Base-by-base conservation (phyloP, 768 basidiomycete genomes). In the Mycena venus region DNA sequence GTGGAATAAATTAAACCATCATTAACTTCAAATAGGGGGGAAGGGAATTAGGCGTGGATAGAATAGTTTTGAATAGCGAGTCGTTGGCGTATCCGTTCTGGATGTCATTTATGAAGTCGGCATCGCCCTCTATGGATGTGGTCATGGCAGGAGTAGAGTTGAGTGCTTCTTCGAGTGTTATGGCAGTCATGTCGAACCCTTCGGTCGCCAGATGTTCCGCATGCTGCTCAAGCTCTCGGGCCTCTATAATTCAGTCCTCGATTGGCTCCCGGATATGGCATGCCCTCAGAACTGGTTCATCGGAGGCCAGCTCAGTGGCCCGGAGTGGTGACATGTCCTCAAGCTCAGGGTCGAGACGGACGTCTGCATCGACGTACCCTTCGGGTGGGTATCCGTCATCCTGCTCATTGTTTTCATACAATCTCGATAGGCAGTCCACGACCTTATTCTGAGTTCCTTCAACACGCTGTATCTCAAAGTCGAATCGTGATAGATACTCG, bases 401-500 rank as follows among this genome's bases (percentile, higher is more conserved):
- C 23, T 27, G 12, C 19, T 12, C 34, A 14, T 62, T 40, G n/a
- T 62, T 25, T 31, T 62, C 61, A 32, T 27, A 62, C 9, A 27
- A 17, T 9, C 61, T 10, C 5, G 42, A 44, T 4, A 62, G 25
- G 42, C 61, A 62, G 23, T 62, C 38, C 3, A 34, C 36, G 3
- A 60, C 36, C n/a, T 60, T 60, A 23, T 60, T 60, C 23, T 60
- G 59, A 7, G 19, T n/a, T 2, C 61, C 61, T 12, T 42, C 40
- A 14, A 62, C 42, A 21, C 44, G 61, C 2, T 12, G 23, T 14
- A 62, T 62, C 27, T 62, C 61, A 19, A 62, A 62, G 19, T 62
- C 61, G 19, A 62, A 62, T 2, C 61, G 71, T 59, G 85, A 85
- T 17, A 62, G 9, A n/a, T 62, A 62, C 21, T 62, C 61, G 40